phyloP scores from a whole-genome alignment of 108 stramenopile genomes.

The Craspedostauros australis region DNA sequence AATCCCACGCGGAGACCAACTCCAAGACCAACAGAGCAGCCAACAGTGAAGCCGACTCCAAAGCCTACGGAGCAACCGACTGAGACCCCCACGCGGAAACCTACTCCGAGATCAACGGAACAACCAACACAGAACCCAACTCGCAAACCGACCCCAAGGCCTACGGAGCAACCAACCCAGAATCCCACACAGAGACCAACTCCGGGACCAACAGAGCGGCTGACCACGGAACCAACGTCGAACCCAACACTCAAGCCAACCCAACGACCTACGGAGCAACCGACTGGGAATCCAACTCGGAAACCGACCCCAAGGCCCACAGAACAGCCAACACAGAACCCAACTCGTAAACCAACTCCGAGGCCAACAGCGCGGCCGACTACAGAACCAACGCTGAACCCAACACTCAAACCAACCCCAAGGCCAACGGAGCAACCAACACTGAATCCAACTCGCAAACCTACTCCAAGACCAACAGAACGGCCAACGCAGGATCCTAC shows the following conservation, averaged over 20 bases:
- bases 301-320: constrained; percentile 4
- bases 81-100: too few species aligned
- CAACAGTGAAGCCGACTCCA: background rate
- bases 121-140: background rate
- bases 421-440: constrained; percentile 8
- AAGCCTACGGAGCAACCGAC: background rate
- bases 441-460: constrained; percentile 2
- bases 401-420: constrained; percentile 10
- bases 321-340: background rate
- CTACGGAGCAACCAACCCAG: background rate
- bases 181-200: too few species aligned
- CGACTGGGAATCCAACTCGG: constrained; percentile 6
- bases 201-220: background rate
- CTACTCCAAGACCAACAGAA: constrained; percentile 6
- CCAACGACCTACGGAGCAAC: constrained; percentile 2
- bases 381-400: too few species aligned
- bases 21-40: background rate
- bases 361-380: too few species aligned
- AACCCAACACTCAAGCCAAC: constrained; percentile 3
- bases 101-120: background rate
- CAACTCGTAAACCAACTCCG: constrained; percentile 5
- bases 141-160: background rate
- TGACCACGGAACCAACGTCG: background rate
- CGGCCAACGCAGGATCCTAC: constrained; percentile 7
- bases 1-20: too few species aligned